Conservation (phyloP, 306 rosid genomes). For the Quercus alba region DNA sequence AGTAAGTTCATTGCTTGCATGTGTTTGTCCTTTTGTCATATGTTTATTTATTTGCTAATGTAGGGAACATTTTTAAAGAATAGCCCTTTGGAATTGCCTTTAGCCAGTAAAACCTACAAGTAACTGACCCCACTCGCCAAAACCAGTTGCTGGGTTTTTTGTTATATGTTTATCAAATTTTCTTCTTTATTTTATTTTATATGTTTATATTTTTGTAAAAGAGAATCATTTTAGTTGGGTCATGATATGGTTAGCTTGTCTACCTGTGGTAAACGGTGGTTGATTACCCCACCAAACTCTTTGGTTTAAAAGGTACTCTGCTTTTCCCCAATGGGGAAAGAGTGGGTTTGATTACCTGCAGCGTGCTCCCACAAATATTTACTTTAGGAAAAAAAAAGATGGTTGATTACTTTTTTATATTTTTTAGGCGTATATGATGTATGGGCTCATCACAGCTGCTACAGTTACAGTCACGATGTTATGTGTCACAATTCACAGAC, state of each 20-base stretch:
- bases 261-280: not conserved
- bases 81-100: no score
- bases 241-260: constrained; percentile 18
- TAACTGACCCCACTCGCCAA: no score
- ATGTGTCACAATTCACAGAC: constrained; percentile 86
- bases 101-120: no score
- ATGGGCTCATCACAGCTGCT: constrained; percentile 65
- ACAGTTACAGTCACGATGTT: constrained; percentile 64
- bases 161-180: not conserved
- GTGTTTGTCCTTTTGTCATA: not conserved
- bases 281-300: not conserved
- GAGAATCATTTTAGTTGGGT: constrained; percentile 11
- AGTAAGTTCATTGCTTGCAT: constrained; percentile 43
- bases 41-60: no score
- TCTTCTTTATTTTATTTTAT: not conserved
- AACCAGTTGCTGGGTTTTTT: no score
- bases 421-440: constrained; percentile 64
- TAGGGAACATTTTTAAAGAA: no score
- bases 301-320: no score
- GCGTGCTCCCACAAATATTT: no score
- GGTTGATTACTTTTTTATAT: not conserved
- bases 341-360: no score
- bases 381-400: no score
- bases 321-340: no score
- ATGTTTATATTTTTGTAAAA: no score